Conservation (phyloP, 148 eudicot species). For the Nepenthes mirabilis region DNA sequence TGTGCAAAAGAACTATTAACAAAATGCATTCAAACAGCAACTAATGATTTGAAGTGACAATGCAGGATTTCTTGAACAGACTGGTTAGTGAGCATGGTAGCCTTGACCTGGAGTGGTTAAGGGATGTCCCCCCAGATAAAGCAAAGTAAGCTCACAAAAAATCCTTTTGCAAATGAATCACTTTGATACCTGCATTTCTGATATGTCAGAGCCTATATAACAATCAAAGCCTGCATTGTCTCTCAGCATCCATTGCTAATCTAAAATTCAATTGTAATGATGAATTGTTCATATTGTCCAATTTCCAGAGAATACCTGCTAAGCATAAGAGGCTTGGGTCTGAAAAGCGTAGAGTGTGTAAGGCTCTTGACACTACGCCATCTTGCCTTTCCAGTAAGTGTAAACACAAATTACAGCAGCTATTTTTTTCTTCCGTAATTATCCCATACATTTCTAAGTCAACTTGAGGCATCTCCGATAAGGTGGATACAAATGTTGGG, state of each 20-base stretch:
- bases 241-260: no score
- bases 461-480: background rate
- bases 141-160: constrained; percentile 65
- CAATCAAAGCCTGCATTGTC: background rate
- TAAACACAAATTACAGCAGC: background rate
- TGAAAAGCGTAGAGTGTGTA: constrained; percentile 97
- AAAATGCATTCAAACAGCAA: background rate
- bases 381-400: constrained; percentile 94
- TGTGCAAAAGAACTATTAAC: background rate
- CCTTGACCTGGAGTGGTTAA: constrained; percentile 87
- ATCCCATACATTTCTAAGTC: background rate
- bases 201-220: background rate
- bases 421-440: background rate
- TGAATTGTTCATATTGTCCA: background rate
- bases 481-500: constrained; percentile 98
- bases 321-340: constrained; percentile 83
- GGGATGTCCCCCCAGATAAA: constrained; percentile 91
- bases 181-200: background rate
- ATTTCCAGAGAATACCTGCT: constrained; percentile 75
- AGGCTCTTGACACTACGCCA: constrained; percentile 96
- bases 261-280: no score
- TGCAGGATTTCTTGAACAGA: constrained; percentile 81
- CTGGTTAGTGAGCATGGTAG: constrained; percentile 83
- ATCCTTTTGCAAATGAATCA: no score
- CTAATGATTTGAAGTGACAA: background rate